These are phyloP conservation scores for Yarrowia alimentaria DNA, from an alignment of 805 yeast genomes.

Conservation along the genomic window DNA sequence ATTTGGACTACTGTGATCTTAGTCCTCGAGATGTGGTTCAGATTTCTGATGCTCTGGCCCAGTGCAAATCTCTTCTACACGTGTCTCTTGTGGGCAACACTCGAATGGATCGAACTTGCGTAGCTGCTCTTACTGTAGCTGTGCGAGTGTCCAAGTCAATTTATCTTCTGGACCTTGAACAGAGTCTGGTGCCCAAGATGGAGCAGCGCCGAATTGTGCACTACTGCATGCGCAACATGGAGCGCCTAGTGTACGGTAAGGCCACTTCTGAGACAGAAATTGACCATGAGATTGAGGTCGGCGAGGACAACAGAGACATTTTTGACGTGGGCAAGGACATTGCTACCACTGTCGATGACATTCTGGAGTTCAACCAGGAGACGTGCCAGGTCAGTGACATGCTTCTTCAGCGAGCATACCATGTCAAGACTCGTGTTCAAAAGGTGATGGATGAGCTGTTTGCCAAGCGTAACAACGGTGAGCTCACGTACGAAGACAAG, in stretches of 20 bases:
- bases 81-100: slow-evolving; percentile 67
- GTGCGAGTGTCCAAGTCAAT: slow-evolving; percentile 65
- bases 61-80: slow-evolving; percentile 63
- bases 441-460: slow-evolving; percentile 56
- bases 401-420: slow-evolving; percentile 44
- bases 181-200: slow-evolving; percentile 56
- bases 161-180: slow-evolving; percentile 66
- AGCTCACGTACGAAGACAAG: slow-evolving; percentile 65
- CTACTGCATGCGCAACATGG: slow-evolving; percentile 75
- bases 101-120: slow-evolving; percentile 55
- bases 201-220: slow-evolving; percentile 72
- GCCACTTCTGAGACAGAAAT: slow-evolving; percentile 10
- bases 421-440: slow-evolving; percentile 46
- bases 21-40: slow-evolving; percentile 54
- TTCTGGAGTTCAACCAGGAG: slow-evolving; percentile 30
- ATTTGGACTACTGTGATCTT: slow-evolving; percentile 67
- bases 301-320: slow-evolving; percentile 44
- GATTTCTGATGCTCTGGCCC: slow-evolving; percentile 66
- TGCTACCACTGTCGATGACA: slow-evolving; percentile 34
- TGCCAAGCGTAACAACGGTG: slow-evolving; percentile 53
- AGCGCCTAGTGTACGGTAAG: slow-evolving; percentile 30
- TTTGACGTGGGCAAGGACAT: slow-evolving; percentile 33
- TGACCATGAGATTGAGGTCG: slow-evolving; percentile 39
- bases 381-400: slow-evolving; percentile 34
- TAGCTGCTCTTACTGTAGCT: slow-evolving; percentile 65